Conservation (phyloP, 495 filamentous ascomycete species). For the Penicillium soppii region DNA sequence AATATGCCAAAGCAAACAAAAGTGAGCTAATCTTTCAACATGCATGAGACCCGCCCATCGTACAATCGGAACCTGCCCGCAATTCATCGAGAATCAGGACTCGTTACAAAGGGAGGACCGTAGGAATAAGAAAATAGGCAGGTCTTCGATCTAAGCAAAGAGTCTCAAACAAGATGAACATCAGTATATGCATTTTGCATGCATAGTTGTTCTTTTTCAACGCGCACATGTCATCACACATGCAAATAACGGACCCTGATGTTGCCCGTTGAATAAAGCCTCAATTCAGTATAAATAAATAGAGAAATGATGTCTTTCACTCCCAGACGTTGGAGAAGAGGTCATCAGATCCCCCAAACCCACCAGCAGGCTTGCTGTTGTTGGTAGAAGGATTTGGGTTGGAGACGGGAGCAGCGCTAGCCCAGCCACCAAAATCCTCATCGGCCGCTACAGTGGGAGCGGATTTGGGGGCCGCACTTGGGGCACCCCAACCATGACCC, state of each 20-base stretch:
- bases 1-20: slow-evolving; percentile 8
- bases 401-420: slow-evolving; percentile 59
- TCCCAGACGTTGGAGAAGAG: slow-evolving; percentile 94
- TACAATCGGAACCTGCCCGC: slow-evolving; percentile 10
- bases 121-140: not conserved
- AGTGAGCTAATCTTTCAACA: slow-evolving; percentile 6
- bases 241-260: not conserved
- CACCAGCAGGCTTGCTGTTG: slow-evolving; percentile 52
- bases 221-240: not conserved
- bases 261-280: no score
- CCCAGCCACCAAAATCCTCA: slow-evolving; percentile 95
- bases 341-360: slow-evolving; percentile 74
- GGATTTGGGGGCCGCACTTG: slow-evolving; percentile 37
- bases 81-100: slow-evolving; percentile 4
- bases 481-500: slow-evolving; percentile 57
- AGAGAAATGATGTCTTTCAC: slow-evolving; percentile 34
- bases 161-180: not conserved
- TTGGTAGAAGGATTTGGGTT: slow-evolving; percentile 38
- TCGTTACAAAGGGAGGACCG: not conserved
- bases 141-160: not conserved
- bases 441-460: slow-evolving; percentile 71
- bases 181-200: slow-evolving; percentile 1
- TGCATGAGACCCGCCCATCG: slow-evolving; percentile 19
- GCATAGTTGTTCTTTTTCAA: not conserved
- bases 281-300: no score